These are phyloP conservation scores for Pittosporum tobira DNA, from an alignment of 129 eudicot species.

Conservation along the genomic window DNA sequence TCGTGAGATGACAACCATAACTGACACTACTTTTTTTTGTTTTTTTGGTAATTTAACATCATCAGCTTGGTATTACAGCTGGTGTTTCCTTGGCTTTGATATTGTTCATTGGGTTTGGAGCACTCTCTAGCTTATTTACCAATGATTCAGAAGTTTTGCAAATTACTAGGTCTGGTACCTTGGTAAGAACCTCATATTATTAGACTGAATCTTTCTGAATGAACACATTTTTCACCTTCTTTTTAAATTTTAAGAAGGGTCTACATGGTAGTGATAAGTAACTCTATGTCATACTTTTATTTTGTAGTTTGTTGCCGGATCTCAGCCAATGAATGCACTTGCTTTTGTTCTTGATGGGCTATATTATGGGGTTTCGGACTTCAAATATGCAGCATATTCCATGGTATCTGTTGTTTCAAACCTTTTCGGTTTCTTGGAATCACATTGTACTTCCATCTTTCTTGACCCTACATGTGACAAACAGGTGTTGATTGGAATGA, in stretches of 20 bases:
- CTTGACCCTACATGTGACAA: conserved; percentile 5
- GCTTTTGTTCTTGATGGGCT: conserved; percentile 97
- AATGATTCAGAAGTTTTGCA: conserved; percentile 61
- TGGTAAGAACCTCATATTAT: conserved; percentile 47
- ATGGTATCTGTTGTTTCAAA: conserved; percentile 41
- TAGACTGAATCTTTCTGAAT: neutral
- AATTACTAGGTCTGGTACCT: conserved; percentile 69
- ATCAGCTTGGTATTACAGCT: conserved; percentile 60
- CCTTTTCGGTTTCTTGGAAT: neutral
- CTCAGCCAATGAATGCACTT: conserved; percentile 87
- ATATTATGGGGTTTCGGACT: conserved; percentile 93
- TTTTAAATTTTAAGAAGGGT: neutral
- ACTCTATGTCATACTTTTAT: neutral
- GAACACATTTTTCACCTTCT: conserved; percentile 5
- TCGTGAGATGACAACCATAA: neutral
- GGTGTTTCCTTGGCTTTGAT: conserved; percentile 57
- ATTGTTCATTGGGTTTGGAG: conserved; percentile 60
- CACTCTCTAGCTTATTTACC: conserved; percentile 53
- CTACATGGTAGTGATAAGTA: neutral
- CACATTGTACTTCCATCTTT: conserved; percentile 3
- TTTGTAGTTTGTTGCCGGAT: conserved; percentile 82
- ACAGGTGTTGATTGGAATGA: conserved; percentile 62
- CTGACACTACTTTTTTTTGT: conserved; percentile 3
- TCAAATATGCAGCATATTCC: conserved; percentile 76
- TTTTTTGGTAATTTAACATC: conserved; percentile 5